Percentiles rank a stretch among this genome's conserved stretches.
phyloP scores from a whole-genome alignment of 805 yeast genomes.

The Debaryomyces prosopidis region DNA sequence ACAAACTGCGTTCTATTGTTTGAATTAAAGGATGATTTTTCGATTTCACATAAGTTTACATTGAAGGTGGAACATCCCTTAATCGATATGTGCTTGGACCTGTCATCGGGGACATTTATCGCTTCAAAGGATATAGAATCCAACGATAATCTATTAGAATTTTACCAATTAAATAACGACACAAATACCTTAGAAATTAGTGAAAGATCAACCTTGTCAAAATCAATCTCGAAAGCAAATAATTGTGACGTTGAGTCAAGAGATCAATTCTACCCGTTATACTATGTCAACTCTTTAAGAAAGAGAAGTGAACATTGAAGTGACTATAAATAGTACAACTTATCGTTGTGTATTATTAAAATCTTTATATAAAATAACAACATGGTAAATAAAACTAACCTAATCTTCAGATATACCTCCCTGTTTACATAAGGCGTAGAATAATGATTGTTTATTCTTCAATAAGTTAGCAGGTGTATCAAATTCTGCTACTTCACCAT shows the following conservation, averaged over 20 bases:
- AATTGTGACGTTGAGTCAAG: slow-evolving; percentile 34
- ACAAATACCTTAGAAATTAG: slow-evolving; percentile 15
- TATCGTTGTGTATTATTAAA: neutral
- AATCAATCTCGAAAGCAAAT: slow-evolving; percentile 24
- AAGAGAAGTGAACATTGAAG: slow-evolving; percentile 64
- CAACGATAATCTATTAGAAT: slow-evolving; percentile 23
- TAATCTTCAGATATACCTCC: slow-evolving; percentile 55
- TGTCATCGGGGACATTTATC: slow-evolving; percentile 15
- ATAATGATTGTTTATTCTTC: slow-evolving; percentile 64
- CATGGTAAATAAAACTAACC: too few relatives aligned
- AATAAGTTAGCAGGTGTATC: slow-evolving; percentile 70
- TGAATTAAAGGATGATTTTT: slow-evolving; percentile 20
- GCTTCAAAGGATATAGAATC: slow-evolving; percentile 35
- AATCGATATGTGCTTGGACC: slow-evolving; percentile 27
- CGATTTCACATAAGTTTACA: slow-evolving; percentile 30
- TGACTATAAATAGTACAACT: neutral
- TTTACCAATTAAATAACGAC: slow-evolving; percentile 19
- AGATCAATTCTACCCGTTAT: slow-evolving; percentile 48
- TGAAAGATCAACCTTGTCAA: slow-evolving; percentile 14
- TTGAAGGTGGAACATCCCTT: slow-evolving; percentile 23
- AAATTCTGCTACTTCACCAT: slow-evolving; percentile 74
- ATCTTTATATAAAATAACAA: slow-evolving; percentile 7
- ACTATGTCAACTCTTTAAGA: slow-evolving; percentile 49
- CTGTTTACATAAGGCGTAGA: slow-evolving; percentile 77
- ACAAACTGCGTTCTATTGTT: slow-evolving; percentile 47